These are phyloP conservation scores for Leccinum subtestaceum DNA, from an alignment of 768 basidiomycete species.

Conservation along the genomic window DNA sequence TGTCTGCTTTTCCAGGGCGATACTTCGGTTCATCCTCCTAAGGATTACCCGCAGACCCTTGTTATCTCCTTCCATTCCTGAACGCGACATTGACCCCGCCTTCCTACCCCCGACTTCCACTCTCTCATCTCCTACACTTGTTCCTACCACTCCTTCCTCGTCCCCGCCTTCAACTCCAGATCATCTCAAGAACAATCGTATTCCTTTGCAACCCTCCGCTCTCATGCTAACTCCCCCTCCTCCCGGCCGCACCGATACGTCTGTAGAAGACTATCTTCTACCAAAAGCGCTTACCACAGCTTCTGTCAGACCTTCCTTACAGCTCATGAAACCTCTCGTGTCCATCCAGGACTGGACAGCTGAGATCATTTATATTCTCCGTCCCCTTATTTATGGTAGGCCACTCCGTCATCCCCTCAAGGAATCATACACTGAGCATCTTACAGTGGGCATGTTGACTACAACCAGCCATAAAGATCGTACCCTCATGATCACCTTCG, in stretches of 20 bases:
- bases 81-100: constrained; percentile 83
- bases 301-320: constrained; percentile 67
- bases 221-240: constrained; percentile 51
- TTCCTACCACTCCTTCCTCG: constrained; percentile 52
- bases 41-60: constrained; percentile 75
- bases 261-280: constrained; percentile 79
- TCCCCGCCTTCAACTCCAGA: constrained; percentile 68
- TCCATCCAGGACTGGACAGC: constrained; percentile 72
- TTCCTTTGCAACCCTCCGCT: constrained; percentile 62
- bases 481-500: constrained; percentile 61
- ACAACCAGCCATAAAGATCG: constrained; percentile 38
- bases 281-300: constrained; percentile 75
- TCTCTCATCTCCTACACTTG: constrained; percentile 58
- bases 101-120: constrained; percentile 53
- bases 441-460: constrained; percentile 25
- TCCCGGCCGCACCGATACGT: constrained; percentile 48
- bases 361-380: constrained; percentile 66
- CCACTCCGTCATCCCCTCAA: constrained; percentile 11
- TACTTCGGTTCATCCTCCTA: constrained; percentile 71
- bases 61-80: constrained; percentile 75
- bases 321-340: constrained; percentile 59
- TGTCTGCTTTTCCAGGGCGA: constrained; percentile 47
- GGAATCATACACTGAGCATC: constrained; percentile 1
- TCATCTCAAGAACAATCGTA: constrained; percentile 77
- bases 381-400: constrained; percentile 78